A percentile compares a stretch with the other conserved stretches of the same genome.
Evolutionary conservation across 345 rosid species (phyloP).

Genomic region (Stellera chamaejasme): DNA sequence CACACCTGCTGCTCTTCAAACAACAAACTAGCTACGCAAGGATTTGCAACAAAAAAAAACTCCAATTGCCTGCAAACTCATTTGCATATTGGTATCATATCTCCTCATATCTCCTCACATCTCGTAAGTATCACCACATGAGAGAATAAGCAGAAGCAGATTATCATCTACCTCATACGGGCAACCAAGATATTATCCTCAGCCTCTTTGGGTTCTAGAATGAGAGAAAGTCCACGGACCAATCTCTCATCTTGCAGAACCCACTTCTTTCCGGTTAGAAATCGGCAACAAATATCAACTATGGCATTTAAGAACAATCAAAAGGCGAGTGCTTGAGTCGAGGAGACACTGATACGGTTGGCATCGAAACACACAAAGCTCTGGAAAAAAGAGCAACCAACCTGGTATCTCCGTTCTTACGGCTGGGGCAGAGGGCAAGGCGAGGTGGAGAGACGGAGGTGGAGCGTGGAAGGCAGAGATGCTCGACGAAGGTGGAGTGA

Average conservation of each 20-base stretch:
- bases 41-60: constrained; percentile 38
- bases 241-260: constrained; percentile 17
- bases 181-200: constrained; percentile 34
- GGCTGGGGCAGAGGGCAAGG: no score
- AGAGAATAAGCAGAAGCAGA: constrained; percentile 7
- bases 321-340: constrained; percentile 27
- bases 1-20: constrained; percentile 11
- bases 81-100: neutral
- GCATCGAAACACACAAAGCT: constrained; percentile 9
- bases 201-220: constrained; percentile 11
- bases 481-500: no score
- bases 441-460: no score
- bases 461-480: no score
- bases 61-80: constrained; percentile 31
- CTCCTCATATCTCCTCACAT: constrained; percentile 8
- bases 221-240: constrained; percentile 16
- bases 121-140: constrained; percentile 1
- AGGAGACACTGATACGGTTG: constrained; percentile 13
- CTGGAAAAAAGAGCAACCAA: no score
- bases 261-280: constrained; percentile 18
- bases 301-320: constrained; percentile 17
- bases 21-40: constrained; percentile 22
- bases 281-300: constrained; percentile 9
- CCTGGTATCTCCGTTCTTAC: no score
- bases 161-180: constrained; percentile 28